Evolutionary conservation across 495 filamentous ascomycete genomes (phyloP), one percentile per base, ranked within the genome.

Genomic region (Friedmanniomyces simplex): DNA sequence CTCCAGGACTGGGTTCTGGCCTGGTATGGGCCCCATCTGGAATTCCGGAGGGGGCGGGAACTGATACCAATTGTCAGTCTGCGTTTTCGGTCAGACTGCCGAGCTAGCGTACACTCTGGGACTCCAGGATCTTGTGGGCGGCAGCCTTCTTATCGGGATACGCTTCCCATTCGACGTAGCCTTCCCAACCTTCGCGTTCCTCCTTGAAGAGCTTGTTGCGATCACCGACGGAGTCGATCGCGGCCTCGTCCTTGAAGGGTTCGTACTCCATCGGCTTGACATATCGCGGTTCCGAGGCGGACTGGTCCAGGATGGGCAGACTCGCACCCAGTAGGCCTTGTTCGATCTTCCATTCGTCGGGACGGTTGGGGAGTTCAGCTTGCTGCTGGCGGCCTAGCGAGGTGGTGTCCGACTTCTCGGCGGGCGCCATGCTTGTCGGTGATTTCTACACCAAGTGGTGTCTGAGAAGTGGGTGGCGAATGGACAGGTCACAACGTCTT

Each of bases 151-250:
- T 85, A 42, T 84, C 82, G 0, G 82, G 83, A 54, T 84, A 82
- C 13, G 77, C 74, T 64, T 86, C 83, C 84, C 83, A 86, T 64
- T 87, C 83, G 4, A 86, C 72, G 60, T 84, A 84, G 58, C 58
- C 58, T 14, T 56, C 54, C 52, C 52, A 61, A 20, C 53, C 53
- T 20, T 55, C 46, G 13, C 36, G 37, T 21, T 57, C 54, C n/a
- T 57, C 54, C n/a, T 4, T 52, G 43, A 74, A 75, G 8, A 74
- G 58, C 53, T 72, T 68, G 2, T 59, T 52, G 10, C 58, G 68
- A 42, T 74, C 63, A 7, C 72, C 73, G 16, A 74, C 62, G 1
- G 71, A 53, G 14, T 55, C 37, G 30, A 72, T 71, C 1, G 66
- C 65, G 13, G 67, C 65, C 56, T 72, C 63, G 63, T 76, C 65